Conservation (phyloP, 768 basidiomycete species). For the Rhizopogon vinicolor region DNA sequence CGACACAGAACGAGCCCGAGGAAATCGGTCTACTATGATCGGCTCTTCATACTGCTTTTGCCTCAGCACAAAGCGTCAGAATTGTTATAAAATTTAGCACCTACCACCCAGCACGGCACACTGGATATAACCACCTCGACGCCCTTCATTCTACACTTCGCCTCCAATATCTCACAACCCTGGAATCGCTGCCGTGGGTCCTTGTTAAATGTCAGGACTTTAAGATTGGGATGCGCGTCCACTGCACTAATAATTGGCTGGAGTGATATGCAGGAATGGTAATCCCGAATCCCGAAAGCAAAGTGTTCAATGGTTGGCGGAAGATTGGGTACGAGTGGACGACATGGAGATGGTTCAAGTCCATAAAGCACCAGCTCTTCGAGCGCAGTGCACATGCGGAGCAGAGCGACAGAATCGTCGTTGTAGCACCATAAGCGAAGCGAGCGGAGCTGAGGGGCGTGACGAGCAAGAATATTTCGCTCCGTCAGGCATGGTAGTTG, state of each 20-base stretch:
- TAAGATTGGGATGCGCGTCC: constrained; percentile 28
- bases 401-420: constrained; percentile 25
- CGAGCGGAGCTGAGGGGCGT: constrained; percentile 34
- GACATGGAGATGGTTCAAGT: constrained; percentile 28
- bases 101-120: constrained; percentile 31
- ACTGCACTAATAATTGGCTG: constrained; percentile 27
- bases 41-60: constrained; percentile 32
- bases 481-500: constrained; percentile 23
- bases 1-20: constrained; percentile 29
- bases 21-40: constrained; percentile 26
- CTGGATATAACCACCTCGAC: constrained; percentile 24
- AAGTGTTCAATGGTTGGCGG: constrained; percentile 38
- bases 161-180: constrained; percentile 20
- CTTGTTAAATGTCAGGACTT: constrained; percentile 32
- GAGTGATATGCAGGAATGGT: constrained; percentile 19
- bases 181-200: constrained; percentile 10
- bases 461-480: constrained; percentile 19
- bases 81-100: constrained; percentile 11
- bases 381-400: constrained; percentile 32
- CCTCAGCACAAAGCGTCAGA: neutral
- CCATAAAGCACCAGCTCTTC: constrained; percentile 34
- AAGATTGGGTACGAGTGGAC: constrained; percentile 24
- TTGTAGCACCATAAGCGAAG: constrained; percentile 37
- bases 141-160: constrained; percentile 25
- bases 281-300: constrained; percentile 27